Conservation (phyloP, 345 rosid species). For the Ceriops decandra region DNA sequence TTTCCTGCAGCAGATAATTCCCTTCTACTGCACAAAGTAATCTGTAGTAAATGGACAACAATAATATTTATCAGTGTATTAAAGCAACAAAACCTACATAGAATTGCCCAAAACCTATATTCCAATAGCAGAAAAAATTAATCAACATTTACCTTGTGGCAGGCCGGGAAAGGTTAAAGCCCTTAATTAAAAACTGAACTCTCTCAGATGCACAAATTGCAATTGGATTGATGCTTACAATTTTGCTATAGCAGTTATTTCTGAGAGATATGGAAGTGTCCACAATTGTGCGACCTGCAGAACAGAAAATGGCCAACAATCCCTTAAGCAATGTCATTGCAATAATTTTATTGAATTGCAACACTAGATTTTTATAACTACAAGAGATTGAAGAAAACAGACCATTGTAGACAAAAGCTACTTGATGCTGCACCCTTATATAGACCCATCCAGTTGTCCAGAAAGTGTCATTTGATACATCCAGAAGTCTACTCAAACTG, state of each 20-base stretch:
- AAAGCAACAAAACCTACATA: neutral
- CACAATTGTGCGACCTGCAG: conserved; percentile 79
- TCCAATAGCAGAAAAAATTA: conserved; percentile 6
- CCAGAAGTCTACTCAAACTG: conserved; percentile 77
- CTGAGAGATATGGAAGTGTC: conserved; percentile 62
- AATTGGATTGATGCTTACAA: conserved; percentile 69
- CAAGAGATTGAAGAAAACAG: conserved; percentile 24
- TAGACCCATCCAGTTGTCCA: conserved; percentile 94
- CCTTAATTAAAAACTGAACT: conserved; percentile 67
- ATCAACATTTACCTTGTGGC: conserved; percentile 53
- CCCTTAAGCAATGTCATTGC: neutral
- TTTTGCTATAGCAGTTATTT: conserved; percentile 53
- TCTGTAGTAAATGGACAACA: conserved; percentile 32
- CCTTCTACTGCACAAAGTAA: conserved; percentile 92
- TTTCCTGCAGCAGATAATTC: conserved; percentile 67
- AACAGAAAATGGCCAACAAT: conserved; percentile 11
- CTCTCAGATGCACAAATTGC: conserved; percentile 60
- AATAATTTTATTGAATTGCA: conserved; percentile 2
- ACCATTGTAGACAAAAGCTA: conserved; percentile 80
- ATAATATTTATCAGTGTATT: conserved; percentile 2
- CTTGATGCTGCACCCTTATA: conserved; percentile 66
- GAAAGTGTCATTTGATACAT: conserved; percentile 64
- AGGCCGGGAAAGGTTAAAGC: conserved; percentile 66
- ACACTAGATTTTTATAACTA: conserved; percentile 1
- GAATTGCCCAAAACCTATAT: conserved; percentile 1